phyloP scores from a whole-genome alignment of 2,329 filamentous ascomycete species.

The Trichothecium sympodiale region DNA sequence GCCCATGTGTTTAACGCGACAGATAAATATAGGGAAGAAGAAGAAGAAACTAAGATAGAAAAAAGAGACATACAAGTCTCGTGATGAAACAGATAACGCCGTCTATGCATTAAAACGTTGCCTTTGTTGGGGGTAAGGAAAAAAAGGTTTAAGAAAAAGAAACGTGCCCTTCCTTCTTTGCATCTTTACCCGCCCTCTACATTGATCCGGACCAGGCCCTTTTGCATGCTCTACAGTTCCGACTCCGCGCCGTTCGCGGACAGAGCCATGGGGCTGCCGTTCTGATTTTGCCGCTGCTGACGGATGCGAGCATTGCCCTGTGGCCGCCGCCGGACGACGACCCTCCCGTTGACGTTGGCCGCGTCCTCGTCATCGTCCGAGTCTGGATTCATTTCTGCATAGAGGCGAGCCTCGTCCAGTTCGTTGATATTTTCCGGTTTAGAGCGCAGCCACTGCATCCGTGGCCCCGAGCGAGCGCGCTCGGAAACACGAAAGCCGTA shows the following conservation, averaged over 20 bases:
- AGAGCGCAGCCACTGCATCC: constrained; percentile 93
- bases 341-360: constrained; percentile 28
- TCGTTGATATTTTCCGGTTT: constrained; percentile 71
- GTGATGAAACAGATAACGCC: constrained; percentile 14
- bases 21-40: too few species aligned
- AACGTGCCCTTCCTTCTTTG: too few species aligned
- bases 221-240: constrained; percentile 29
- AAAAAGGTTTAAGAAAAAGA: too few species aligned
- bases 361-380: constrained; percentile 47
- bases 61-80: too few species aligned
- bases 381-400: constrained; percentile 40
- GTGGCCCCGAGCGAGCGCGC: constrained; percentile 74
- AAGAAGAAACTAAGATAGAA: too few species aligned
- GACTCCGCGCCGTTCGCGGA: constrained; percentile 47
- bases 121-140: too few species aligned
- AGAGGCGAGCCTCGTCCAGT: constrained; percentile 64
- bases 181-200: too few species aligned
- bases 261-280: constrained; percentile 45
- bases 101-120: constrained; percentile 18
- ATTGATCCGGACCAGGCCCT: too few species aligned
- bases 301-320: constrained; percentile 29
- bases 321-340: constrained; percentile 29
- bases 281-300: constrained; percentile 33
- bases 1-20: too few species aligned
- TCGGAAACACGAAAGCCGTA: constrained; percentile 96